phyloP scores from a whole-genome alignment of 2,329 filamentous ascomycete species.

The Sarocladium strictum region DNA sequence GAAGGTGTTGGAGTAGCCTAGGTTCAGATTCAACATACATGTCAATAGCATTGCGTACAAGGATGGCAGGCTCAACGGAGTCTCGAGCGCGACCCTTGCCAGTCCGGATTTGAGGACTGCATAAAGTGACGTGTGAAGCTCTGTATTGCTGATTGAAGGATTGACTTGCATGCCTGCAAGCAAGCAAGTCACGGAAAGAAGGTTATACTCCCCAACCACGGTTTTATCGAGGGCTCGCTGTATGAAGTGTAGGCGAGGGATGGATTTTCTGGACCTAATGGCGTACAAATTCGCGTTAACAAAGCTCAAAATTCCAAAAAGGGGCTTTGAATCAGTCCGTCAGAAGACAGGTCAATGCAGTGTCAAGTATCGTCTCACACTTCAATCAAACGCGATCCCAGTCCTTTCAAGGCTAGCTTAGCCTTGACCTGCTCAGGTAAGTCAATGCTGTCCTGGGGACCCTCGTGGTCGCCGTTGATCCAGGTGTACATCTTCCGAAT shows the following conservation, averaged over 20 bases:
- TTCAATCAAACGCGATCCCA: neutral
- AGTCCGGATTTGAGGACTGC: neutral
- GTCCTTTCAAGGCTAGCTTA: neutral
- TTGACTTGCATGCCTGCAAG: neutral
- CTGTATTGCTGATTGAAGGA: neutral
- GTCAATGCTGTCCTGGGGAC: neutral
- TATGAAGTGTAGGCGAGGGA: constrained; percentile 1
- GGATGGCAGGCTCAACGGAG: neutral
- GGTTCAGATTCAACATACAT: neutral
- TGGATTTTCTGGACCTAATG: neutral
- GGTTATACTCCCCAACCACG: neutral
- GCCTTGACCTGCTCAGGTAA: neutral
- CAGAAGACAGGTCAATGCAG: too few relatives aligned
- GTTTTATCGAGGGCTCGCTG: neutral
- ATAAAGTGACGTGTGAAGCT: neutral
- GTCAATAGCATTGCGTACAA: neutral
- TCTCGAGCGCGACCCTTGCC: neutral
- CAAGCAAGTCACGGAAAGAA: neutral
- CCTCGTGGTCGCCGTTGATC: neutral
- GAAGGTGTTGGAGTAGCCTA: neutral
- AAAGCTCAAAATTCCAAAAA: neutral
- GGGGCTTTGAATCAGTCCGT: neutral
- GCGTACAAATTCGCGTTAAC: neutral
- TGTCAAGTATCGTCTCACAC: neutral
- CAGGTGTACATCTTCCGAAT: constrained; percentile 1